These are phyloP conservation scores for Diutina mesorugosa DNA, from an alignment of 1,139 yeast species.

Conservation along the genomic window DNA sequence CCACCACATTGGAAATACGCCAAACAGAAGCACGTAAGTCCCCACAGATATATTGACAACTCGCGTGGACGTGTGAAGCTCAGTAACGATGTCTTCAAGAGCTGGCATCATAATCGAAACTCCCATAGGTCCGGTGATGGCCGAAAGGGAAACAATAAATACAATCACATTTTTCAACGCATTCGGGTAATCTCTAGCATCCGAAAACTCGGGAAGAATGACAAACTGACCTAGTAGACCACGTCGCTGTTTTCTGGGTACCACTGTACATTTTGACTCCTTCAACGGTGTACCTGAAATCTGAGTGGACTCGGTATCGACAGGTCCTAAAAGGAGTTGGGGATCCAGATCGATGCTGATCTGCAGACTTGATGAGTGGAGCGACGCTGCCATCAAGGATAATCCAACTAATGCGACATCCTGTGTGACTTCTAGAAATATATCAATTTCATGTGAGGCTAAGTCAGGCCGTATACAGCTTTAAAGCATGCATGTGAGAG, in stretches of 20 bases:
- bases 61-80: constrained; percentile 42
- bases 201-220: constrained; percentile 57
- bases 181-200: constrained; percentile 52
- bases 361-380: not conserved
- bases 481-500: not conserved
- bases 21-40: constrained; percentile 57
- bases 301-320: not conserved
- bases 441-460: not conserved
- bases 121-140: constrained; percentile 83
- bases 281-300: not conserved
- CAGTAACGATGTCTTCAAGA: constrained; percentile 41
- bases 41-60: constrained; percentile 74
- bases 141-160: constrained; percentile 56
- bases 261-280: not conserved
- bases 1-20: constrained; percentile 87
- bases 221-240: constrained; percentile 42
- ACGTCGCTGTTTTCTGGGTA: constrained; percentile 13
- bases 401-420: not conserved
- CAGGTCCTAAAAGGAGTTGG: not conserved
- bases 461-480: not conserved
- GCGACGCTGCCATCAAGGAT: not conserved
- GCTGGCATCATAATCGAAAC: constrained; percentile 78
- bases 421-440: not conserved
- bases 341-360: not conserved
- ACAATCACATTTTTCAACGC: constrained; percentile 41